phyloP scores from a whole-genome alignment of 2,329 filamentous ascomycete species.

The Lachnellula willkommii region DNA sequence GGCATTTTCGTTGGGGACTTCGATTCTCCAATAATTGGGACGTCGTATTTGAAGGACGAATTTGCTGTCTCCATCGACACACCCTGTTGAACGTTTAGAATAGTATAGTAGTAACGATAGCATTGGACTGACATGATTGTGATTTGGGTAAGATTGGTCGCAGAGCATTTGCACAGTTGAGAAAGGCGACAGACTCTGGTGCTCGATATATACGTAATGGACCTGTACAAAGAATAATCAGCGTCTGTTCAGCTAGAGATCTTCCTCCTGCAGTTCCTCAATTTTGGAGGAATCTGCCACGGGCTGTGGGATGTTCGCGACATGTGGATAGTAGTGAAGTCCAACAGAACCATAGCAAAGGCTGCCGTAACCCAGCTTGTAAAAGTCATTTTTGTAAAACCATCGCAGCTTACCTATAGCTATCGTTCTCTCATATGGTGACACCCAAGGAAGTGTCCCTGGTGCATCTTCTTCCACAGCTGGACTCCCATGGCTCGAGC shows the following conservation, averaged over 20 bases:
- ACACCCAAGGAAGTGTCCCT: slow-evolving; percentile 66
- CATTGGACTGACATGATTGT: slow-evolving; percentile 55
- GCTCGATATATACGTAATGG: slow-evolving; percentile 80
- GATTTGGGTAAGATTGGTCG: slow-evolving; percentile 85
- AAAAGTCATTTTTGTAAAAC: not conserved
- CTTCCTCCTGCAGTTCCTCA: no score
- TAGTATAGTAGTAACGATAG: no score
- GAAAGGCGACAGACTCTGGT: slow-evolving; percentile 78
- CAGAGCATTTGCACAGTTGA: slow-evolving; percentile 77
- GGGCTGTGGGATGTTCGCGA: no score
- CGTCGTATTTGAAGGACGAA: slow-evolving; percentile 83
- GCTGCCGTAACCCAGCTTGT: no score
- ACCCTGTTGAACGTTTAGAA: slow-evolving; percentile 44
- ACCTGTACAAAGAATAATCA: slow-evolving; percentile 40
- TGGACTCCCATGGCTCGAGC: slow-evolving; percentile 27
- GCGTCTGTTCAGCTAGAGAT: not conserved
- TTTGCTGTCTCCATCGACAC: slow-evolving; percentile 75
- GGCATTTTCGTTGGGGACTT: slow-evolving; percentile 62
- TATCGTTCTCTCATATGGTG: slow-evolving; percentile 73
- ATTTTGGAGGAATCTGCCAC: no score
- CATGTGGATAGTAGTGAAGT: no score
- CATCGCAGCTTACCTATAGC: slow-evolving; percentile 57
- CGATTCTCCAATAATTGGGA: slow-evolving; percentile 85
- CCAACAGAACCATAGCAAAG: no score
- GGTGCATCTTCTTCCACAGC: slow-evolving; percentile 42